Evolutionary conservation across 148 eudicot species (phyloP).

Genomic region (Rhododendron williamsianum): DNA sequence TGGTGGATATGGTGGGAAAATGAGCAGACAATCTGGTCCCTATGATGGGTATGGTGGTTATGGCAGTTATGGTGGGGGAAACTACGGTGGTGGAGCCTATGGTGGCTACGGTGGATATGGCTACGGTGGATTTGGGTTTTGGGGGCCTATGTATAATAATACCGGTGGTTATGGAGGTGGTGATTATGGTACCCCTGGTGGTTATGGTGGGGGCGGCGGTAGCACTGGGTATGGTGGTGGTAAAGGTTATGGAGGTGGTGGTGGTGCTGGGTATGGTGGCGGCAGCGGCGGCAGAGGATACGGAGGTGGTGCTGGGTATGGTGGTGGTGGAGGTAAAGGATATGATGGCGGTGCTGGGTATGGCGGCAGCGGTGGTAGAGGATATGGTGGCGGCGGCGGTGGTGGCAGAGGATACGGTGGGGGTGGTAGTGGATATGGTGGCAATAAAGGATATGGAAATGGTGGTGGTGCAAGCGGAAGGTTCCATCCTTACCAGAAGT

Average conservation of each 20-base stretch:
- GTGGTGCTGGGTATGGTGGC: conserved; percentile 13
- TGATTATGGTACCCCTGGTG: conserved; percentile 30
- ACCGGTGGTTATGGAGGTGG: conserved; percentile 29
- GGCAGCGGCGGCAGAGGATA: conserved; percentile 31
- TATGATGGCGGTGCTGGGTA: conserved; percentile 1
- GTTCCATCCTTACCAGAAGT: conserved; percentile 46
- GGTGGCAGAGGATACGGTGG: conserved; percentile 22
- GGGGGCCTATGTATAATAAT: conserved; percentile 37
- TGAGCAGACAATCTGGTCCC: conserved; percentile 33
- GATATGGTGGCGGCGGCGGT: conserved; percentile 22
- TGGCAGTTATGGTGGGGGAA: conserved; percentile 20
- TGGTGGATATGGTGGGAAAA: conserved; percentile 36
- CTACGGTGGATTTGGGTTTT: conserved; percentile 36
- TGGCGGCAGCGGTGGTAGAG: conserved; percentile 22
- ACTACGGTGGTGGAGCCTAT: conserved; percentile 28
- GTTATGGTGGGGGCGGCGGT: conserved; percentile 24
- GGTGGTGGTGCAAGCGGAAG: conserved; percentile 36
- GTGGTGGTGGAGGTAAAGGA: conserved; percentile 25
- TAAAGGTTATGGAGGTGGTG: conserved; percentile 15
- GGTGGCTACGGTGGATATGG: conserved; percentile 48
- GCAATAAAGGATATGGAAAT: conserved; percentile 19
- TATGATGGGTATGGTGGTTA: conserved; percentile 38
- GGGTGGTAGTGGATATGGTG: conserved; percentile 18
- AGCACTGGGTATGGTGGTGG: conserved; percentile 21
- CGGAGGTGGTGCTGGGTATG: conserved; percentile 25